Evolutionary conservation across 2,329 filamentous ascomycete genomes (phyloP).

Genomic region (Pseudogymnoascus sp.): DNA sequence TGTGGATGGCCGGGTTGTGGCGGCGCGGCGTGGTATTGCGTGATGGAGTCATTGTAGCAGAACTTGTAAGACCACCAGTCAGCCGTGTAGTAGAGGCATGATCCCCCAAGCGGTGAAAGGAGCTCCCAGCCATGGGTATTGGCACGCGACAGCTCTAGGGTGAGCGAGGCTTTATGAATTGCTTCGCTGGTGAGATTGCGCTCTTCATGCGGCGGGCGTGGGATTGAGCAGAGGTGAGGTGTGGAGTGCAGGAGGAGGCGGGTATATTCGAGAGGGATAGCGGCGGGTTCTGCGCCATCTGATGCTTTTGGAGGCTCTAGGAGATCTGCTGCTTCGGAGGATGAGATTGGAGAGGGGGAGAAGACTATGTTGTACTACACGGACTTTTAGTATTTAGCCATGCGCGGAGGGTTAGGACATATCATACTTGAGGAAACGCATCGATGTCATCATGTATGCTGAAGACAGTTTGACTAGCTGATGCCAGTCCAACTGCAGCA

Average conservation of each 20-base stretch:
- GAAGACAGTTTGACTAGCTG: constrained; percentile 51
- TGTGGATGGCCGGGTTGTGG: constrained; percentile 50
- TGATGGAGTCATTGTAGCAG: constrained; percentile 60
- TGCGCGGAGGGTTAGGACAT: not conserved
- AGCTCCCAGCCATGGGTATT: constrained; percentile 60
- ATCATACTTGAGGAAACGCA: constrained; percentile 59
- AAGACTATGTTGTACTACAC: constrained; percentile 56
- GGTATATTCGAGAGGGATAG: not conserved
- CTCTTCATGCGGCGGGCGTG: constrained; percentile 40
- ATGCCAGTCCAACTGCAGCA: constrained; percentile 28
- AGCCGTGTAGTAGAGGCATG: constrained; percentile 61
- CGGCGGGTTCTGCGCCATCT: constrained; percentile 1
- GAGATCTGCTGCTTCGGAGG: constrained; percentile 45
- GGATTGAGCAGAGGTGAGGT: constrained; percentile 54
- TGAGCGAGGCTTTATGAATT: constrained; percentile 47
- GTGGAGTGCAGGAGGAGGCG: constrained; percentile 8
- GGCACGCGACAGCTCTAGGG: constrained; percentile 58
- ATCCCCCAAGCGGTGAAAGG: constrained; percentile 56
- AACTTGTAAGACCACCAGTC: constrained; percentile 74
- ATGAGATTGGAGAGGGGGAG: constrained; percentile 50
- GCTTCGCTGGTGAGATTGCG: constrained; percentile 41
- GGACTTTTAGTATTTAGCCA: constrained; percentile 9
- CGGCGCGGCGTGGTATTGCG: constrained; percentile 63
- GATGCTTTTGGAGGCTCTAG: not conserved
- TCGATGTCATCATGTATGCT: constrained; percentile 65